Base-by-base conservation (phyloP, 495 filamentous ascomycete genomes). In the Copromyces sp. region DNA sequence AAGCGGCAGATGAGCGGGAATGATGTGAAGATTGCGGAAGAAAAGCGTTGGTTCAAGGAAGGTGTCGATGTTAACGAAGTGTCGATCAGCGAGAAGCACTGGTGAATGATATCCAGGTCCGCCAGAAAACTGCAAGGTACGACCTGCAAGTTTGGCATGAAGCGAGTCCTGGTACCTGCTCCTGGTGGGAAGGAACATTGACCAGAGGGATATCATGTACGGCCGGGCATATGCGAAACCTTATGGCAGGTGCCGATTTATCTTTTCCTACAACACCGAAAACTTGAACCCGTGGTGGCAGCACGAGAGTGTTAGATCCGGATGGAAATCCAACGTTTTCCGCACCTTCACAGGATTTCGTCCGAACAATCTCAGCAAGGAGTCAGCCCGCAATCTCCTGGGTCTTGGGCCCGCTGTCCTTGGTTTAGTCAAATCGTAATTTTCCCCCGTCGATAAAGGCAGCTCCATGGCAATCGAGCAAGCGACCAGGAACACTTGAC, bases 1-100 rank as follows among this genome's bases (percentile, higher is more conserved):
- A 97, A 97, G 83, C 81, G 93, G 61, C 89, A 90, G 89, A 97
- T 97, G 94, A 95, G 93, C 78, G 94, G 92, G 3, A 97, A 97
- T 77, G 92, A 97, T 82, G 78, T 97, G 29, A 84, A 88, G 77
- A 89, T 97, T 68, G 81, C 74, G 2, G 88, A 89, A 42, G 81
- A 81, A 20, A 88, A 89, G 77, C 81, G 90, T 68, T 93, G 90
- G 90, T 91, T 89, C 76, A 86, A 83, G 77, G 89, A 91, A 2
- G 90, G 88, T 2, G 87, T 93, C 37, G 90, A 95, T 82, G 91
- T 96, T 8, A 86, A 97, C 73, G 79, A 84, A 0, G 93, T 93
- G 9, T 74, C 85, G 14, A 95, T 97, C 76, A 81, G 81, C 41
- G 90, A 92, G 80, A 83, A 87, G 81, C 93, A 96, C 81, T 95